These are phyloP conservation scores for Neofusicoccum cordaticola DNA, from an alignment of 2,329 filamentous ascomycete species.

Conservation along the genomic window DNA sequence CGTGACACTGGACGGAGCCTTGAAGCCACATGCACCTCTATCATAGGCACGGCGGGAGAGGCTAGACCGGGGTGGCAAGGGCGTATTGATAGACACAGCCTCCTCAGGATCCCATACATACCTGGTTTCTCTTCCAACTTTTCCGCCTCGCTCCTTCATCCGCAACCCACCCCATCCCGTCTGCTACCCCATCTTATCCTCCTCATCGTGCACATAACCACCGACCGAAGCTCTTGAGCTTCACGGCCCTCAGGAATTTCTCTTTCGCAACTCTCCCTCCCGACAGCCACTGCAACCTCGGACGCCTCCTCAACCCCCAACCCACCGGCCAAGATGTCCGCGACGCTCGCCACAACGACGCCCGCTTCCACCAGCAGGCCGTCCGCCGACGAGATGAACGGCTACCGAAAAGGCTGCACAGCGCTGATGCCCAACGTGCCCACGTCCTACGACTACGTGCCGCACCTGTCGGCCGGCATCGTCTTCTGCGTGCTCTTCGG, in stretches of 20 bases:
- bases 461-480: background rate
- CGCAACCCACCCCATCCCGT: too few species aligned
- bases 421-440: background rate
- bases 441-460: constrained; percentile 9
- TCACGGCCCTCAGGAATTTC: too few species aligned
- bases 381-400: background rate
- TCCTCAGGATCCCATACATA: background rate
- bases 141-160: too few species aligned
- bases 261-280: too few species aligned
- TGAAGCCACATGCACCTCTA: background rate
- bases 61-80: background rate
- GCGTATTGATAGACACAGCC: background rate
- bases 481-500: background rate
- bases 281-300: too few species aligned
- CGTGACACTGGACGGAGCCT: too few species aligned
- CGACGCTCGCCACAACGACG: background rate
- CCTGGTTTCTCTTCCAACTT: too few species aligned
- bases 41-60: background rate
- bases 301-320: too few species aligned
- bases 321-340: too few species aligned
- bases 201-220: too few species aligned
- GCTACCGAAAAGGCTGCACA: background rate
- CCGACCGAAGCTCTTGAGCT: too few species aligned
- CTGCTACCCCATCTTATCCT: too few species aligned
- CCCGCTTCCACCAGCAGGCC: background rate